Conservation (phyloP, 148 eudicot genomes). For the Rhododendron ovatum region DNA sequence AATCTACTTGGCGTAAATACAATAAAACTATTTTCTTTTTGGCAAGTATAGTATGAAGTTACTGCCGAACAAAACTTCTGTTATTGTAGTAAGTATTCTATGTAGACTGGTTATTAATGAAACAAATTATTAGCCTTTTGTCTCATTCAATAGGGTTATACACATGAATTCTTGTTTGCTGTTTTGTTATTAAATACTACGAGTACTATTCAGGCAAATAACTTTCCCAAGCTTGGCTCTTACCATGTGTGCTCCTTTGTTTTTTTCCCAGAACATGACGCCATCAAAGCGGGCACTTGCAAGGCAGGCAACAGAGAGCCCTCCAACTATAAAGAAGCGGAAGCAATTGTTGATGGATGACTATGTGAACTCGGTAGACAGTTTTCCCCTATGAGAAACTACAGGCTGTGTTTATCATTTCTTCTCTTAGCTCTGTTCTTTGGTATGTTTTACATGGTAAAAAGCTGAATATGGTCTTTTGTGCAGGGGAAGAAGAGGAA, state of each 20-base stretch:
- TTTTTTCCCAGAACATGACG: slow-evolving; percentile 36
- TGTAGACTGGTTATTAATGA: neutral
- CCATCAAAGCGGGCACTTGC: slow-evolving; percentile 72
- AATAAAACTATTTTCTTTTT: neutral
- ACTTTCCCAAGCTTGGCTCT: neutral
- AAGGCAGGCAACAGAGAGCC: slow-evolving; percentile 55
- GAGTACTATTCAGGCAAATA: neutral
- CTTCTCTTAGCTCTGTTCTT: neutral
- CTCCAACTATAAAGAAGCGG: slow-evolving; percentile 54
- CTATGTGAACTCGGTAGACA: slow-evolving; percentile 47
- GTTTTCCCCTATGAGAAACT: neutral
- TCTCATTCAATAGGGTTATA: neutral
- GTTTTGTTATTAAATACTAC: neutral
- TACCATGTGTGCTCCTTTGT: neutral
- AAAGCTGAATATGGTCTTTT: slow-evolving; percentile 9
- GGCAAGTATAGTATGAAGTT: neutral
- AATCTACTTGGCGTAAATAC: neutral
- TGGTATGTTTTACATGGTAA: neutral
- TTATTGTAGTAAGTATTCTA: neutral
- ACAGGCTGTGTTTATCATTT: neutral
- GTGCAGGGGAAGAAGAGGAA: slow-evolving; percentile 60
- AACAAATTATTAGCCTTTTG: neutral
- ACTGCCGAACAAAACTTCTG: neutral
- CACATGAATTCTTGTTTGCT: neutral
- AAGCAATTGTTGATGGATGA: slow-evolving; percentile 73